Evolutionary conservation across 805 yeast genomes (phyloP).

Genomic region (Lachancea dasiensis): DNA sequence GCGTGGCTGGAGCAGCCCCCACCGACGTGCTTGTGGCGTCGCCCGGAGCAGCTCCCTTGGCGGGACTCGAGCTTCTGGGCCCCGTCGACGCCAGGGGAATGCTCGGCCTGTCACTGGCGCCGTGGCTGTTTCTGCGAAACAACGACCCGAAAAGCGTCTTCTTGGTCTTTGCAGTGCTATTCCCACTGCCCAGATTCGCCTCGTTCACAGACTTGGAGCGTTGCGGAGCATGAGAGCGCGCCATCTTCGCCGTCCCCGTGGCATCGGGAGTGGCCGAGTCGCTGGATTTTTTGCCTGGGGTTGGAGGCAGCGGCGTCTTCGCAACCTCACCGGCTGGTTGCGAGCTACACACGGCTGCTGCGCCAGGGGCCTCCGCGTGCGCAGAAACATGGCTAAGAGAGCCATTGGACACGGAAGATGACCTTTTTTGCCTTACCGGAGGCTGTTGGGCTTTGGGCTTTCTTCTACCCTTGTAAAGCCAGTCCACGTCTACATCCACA

Average conservation of each 20-base stretch:
- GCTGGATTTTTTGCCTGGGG: constrained; percentile 1
- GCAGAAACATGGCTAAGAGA: constrained; percentile 7
- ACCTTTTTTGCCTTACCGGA: constrained; percentile 4
- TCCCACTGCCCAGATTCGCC: too few relatives aligned
- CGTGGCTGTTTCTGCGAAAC: constrained; percentile 20
- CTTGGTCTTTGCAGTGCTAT: constrained; percentile 19
- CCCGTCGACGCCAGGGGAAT: constrained; percentile 14
- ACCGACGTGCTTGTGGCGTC: too few relatives aligned
- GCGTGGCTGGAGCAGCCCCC: too few relatives aligned
- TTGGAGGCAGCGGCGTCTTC: too few relatives aligned
- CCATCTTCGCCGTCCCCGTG: not conserved
- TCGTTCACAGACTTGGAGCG: constrained; percentile 20
- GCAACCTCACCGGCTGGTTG: too few relatives aligned
- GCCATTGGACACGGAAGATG: constrained; percentile 9
- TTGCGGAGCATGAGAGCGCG: constrained; percentile 4
- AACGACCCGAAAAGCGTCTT: constrained; percentile 26
- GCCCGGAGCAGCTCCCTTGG: too few relatives aligned
- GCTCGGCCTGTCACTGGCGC: constrained; percentile 10
- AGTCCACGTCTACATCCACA: constrained; percentile 66
- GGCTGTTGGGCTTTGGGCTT: constrained; percentile 5
- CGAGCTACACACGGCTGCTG: not conserved
- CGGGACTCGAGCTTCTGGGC: too few relatives aligned
- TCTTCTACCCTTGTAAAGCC: constrained; percentile 71
- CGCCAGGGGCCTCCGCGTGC: constrained; percentile 1
- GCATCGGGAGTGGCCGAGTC: too few relatives aligned